Conservation (phyloP, 306 rosid species). For the Malus sylvestris region DNA sequence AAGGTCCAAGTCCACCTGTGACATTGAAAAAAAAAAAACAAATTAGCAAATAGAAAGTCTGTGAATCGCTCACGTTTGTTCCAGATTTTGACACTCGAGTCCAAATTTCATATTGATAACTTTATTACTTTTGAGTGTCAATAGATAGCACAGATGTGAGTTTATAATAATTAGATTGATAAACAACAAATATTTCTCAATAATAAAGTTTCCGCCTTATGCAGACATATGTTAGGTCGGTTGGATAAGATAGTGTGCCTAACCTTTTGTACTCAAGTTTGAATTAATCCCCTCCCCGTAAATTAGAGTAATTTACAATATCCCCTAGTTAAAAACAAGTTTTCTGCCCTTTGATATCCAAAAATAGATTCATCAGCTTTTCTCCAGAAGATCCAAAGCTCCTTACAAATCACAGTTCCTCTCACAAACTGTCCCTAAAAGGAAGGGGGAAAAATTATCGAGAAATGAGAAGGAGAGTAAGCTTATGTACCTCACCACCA, state of each 20-base stretch:
- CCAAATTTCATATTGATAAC: not conserved
- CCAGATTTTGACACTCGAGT: not conserved
- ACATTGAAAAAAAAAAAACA: slow-evolving; percentile 9
- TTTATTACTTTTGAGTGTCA: not conserved
- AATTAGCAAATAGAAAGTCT: slow-evolving; percentile 1
- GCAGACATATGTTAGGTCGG: not conserved
- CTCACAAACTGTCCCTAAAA: not conserved
- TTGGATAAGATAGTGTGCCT: not conserved
- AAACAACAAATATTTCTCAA: not conserved
- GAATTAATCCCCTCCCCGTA: not conserved
- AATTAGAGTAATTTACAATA: too few relatives aligned
- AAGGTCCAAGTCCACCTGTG: slow-evolving; percentile 97
- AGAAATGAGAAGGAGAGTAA: not conserved
- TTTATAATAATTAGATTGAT: not conserved
- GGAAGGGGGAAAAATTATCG: not conserved
- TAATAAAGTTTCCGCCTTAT: not conserved
- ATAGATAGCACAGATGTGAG: not conserved
- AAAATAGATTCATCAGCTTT: not conserved
- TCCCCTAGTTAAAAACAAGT: not conserved
- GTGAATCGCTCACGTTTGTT: not conserved
- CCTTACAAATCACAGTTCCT: not conserved
- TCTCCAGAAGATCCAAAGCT: not conserved
- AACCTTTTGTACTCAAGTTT: not conserved
- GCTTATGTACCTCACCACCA: slow-evolving; percentile 81
- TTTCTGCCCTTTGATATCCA: not conserved